phyloP scores from a whole-genome alignment of 768 basidiomycete genomes.

The Phaffia tasmanica region DNA sequence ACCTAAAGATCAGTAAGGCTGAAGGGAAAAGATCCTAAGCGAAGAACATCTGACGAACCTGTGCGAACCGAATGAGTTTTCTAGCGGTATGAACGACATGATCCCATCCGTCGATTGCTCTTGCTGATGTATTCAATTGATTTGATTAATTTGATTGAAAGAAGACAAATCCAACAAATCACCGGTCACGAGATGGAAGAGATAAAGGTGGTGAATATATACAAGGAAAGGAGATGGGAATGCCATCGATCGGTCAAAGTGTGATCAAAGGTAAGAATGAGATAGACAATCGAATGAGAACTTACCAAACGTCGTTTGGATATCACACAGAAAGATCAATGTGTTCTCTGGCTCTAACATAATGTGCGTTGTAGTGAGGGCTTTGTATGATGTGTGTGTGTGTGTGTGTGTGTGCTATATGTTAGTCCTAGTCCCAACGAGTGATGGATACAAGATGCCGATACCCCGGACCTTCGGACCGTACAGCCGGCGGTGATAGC shows the following conservation, averaged over 20 bases:
- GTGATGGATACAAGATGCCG: no score
- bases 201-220: background rate
- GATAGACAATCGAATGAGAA: no score
- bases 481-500: no score
- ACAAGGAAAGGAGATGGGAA: background rate
- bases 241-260: background rate
- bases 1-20: background rate
- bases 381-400: no score
- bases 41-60: background rate
- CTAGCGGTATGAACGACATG: slow-evolving; percentile 1
- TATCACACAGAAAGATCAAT: slow-evolving; percentile 4
- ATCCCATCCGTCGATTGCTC: slow-evolving; percentile 13
- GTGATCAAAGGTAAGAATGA: background rate
- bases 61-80: slow-evolving; percentile 14
- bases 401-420: no score
- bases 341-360: no score
- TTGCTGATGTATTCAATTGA: background rate
- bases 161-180: background rate
- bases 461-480: no score
- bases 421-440: no score
- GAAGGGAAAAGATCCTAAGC: background rate
- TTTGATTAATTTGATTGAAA: no score
- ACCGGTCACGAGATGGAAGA: background rate
- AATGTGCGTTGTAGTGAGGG: no score
- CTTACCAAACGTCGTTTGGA: slow-evolving; percentile 15